phyloP scores from a whole-genome alignment of 2,329 filamentous ascomycete species.

The Setomelanomma holmii region DNA sequence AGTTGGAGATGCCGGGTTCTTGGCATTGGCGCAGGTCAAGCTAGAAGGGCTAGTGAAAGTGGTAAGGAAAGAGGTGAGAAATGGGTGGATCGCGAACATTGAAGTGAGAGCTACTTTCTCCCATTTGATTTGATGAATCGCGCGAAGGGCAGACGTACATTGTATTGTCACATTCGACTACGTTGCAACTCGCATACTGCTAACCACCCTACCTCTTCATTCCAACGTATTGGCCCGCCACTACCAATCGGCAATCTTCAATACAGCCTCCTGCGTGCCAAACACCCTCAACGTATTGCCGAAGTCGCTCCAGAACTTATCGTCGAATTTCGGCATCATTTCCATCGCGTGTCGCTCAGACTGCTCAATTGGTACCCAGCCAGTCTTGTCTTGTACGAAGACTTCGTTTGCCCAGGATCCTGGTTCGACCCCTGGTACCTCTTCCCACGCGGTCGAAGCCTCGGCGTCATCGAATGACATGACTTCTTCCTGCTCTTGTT shows the following conservation, averaged over 20 bases:
- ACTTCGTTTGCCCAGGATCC: slow-evolving; percentile 30
- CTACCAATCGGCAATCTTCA: slow-evolving; percentile 34
- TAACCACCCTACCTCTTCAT: neutral
- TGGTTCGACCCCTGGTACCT: neutral
- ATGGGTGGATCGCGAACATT: too few relatives aligned
- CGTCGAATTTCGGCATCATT: slow-evolving; percentile 60
- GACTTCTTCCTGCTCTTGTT: slow-evolving; percentile 8
- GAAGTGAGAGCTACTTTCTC: too few relatives aligned
- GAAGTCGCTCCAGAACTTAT: slow-evolving; percentile 64
- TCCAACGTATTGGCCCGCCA: neutral
- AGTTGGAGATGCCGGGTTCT: too few relatives aligned
- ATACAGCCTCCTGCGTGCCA: slow-evolving; percentile 61
- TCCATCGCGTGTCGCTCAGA: slow-evolving; percentile 41
- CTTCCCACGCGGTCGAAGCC: slow-evolving; percentile 1
- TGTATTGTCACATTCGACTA: neutral
- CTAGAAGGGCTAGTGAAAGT: too few relatives aligned
- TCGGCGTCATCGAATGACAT: slow-evolving; percentile 2
- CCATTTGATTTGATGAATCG: too few relatives aligned
- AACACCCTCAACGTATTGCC: slow-evolving; percentile 67
- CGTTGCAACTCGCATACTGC: neutral
- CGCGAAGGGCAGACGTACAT: too few relatives aligned
- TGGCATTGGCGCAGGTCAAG: too few relatives aligned
- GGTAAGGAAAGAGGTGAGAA: too few relatives aligned
- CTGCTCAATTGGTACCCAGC: slow-evolving; percentile 29
- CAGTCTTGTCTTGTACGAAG: slow-evolving; percentile 22